Base-by-base conservation (phyloP, 202 grass and related monocot species). In the Panicum virgatum region DNA sequence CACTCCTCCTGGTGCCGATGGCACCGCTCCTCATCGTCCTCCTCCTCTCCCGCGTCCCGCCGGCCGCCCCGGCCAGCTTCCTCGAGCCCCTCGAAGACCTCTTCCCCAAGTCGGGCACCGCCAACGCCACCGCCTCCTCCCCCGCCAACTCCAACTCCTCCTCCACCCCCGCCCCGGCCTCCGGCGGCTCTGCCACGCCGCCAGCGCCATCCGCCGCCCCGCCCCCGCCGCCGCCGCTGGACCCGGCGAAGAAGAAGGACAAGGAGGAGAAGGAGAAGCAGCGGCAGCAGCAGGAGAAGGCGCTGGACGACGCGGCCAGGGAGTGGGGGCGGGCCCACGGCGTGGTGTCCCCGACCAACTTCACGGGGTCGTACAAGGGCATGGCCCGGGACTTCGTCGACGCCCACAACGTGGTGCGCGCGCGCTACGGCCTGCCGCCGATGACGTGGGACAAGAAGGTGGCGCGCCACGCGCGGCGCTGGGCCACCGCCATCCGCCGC, bases 331-430 rank as follows among this genome's bases (percentile, higher is more conserved):
- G 37, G 71, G 20, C 4, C 11, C 11, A 62, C 25, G 0, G 0
- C 0, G 0, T 78, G 0, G 66, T 57, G 68, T 66, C 76, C 8
- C 9, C 7, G 2, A 73, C 76, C 30, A 66, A 80, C 47, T 60
- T 27, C 9, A 14, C 40, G 11, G 80, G 82, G 3, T 22, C 32
- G 52, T 73, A 91, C 89, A 88, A 65, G 40, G 86, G 85, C 44
- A 82, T 87, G 54, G 0, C 80, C 3, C 53, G 47, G 0, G 69
- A 82, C 58, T 89, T 92, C 80, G 9, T 92, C 18, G 0, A 47
- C 12, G 76, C 39, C 20, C 90, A 92, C 75, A 92, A 92, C 70
- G 23, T 30, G 54, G 0, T 81, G 14, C 86, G 87, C 3, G 5
- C 2, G 11, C 64, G 50, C 23, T 89, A 70, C 38, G 90, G 90